Conservation (phyloP, 2,329 filamentous ascomycete species). For the Fusarium clavum region DNA sequence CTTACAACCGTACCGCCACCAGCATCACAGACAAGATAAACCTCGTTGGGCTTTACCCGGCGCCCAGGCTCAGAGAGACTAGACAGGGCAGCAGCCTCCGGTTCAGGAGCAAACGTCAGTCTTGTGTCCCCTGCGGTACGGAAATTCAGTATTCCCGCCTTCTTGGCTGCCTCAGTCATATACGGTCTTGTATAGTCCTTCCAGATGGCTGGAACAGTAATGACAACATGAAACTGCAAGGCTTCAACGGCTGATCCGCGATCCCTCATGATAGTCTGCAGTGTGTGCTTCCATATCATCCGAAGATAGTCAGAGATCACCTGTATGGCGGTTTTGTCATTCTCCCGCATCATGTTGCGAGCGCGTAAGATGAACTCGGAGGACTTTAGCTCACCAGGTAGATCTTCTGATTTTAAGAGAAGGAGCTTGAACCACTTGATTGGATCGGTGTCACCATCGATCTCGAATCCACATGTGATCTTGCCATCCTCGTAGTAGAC, state of each 20-base stretch:
- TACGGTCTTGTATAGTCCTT: not conserved
- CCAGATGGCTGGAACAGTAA: slow-evolving; percentile 2
- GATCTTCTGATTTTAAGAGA: not conserved
- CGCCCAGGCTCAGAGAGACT: not conserved
- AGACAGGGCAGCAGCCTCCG: not conserved
- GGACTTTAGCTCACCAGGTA: not conserved
- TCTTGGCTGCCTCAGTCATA: not conserved
- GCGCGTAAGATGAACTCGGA: not conserved
- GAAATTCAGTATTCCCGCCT: not conserved
- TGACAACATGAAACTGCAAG: not conserved
- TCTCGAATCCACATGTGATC: not conserved
- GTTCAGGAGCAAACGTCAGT: not conserved
- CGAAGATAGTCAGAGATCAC: not conserved
- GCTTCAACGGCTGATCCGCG: not conserved
- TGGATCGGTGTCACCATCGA: not conserved
- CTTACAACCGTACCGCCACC: slow-evolving; percentile 2
- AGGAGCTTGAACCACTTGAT: slow-evolving; percentile 5
- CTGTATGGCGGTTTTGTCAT: not conserved
- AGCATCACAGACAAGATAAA: not conserved
- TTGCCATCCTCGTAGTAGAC: not conserved
- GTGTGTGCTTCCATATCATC: not conserved
- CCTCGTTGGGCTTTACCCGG: not conserved
- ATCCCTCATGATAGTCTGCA: not conserved
- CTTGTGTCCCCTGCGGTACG: not conserved
- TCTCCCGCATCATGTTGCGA: not conserved